phyloP scores from a whole-genome alignment of 257 asterid species.

The Salvia rosmarinus region DNA sequence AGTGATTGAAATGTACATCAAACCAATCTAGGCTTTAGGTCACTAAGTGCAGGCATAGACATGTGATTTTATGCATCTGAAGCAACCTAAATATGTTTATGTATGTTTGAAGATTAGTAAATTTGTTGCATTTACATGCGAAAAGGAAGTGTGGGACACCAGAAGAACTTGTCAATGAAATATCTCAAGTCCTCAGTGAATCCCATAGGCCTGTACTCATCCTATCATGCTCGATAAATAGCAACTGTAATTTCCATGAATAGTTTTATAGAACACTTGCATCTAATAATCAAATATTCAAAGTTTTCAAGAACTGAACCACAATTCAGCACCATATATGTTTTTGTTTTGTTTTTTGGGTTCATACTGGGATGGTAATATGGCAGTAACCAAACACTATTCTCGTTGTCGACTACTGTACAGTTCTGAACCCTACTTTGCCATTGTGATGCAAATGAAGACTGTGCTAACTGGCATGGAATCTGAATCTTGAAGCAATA shows the following conservation, averaged over 20 bases:
- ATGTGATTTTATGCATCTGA: background rate
- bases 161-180: background rate
- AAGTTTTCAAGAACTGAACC: background rate
- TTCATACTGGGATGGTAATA: background rate
- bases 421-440: background rate
- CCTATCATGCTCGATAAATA: background rate
- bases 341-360: background rate
- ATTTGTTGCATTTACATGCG: background rate
- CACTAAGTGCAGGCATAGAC: background rate
- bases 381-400: background rate
- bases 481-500: background rate
- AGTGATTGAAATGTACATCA: background rate
- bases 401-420: background rate
- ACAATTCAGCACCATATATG: background rate
- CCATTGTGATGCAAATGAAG: background rate
- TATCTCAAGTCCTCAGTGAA: background rate
- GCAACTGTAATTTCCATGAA: background rate
- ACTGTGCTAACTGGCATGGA: background rate
- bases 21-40: background rate
- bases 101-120: background rate
- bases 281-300: background rate
- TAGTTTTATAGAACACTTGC: background rate
- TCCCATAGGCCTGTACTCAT: background rate
- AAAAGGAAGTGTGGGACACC: background rate
- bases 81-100: background rate